Conservation (phyloP, 2,329 filamentous ascomycete genomes). For the Tetracladium maxilliforme region DNA sequence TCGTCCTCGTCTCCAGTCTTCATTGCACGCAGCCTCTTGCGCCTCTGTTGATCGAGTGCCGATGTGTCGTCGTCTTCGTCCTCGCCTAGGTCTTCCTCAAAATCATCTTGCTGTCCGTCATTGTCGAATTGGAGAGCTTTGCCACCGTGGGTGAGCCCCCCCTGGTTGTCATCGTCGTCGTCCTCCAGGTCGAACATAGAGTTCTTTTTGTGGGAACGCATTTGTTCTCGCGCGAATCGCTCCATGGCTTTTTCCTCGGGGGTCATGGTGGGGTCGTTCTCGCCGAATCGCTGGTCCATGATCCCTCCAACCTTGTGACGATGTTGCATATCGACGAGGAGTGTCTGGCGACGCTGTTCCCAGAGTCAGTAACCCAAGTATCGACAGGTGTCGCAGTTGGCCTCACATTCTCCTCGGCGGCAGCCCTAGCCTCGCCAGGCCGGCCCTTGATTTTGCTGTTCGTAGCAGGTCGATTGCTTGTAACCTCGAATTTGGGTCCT, state of each 20-base stretch:
- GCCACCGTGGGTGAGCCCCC: constrained; percentile 71
- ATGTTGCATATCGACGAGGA: constrained; percentile 79
- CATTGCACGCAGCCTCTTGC: constrained; percentile 40
- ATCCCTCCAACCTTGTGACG: constrained; percentile 88
- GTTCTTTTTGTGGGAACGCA: constrained; percentile 59
- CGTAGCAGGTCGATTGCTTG: constrained; percentile 44
- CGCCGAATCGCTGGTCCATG: constrained; percentile 84
- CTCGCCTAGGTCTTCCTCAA: constrained; percentile 60
- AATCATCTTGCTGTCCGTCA: constrained; percentile 49
- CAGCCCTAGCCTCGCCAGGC: constrained; percentile 71
- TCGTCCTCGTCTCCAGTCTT: constrained; percentile 32
- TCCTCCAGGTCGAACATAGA: constrained; percentile 87
- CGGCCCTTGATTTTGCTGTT: constrained; percentile 50
- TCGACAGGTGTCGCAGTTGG: constrained; percentile 2
- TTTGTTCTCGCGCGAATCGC: constrained; percentile 79
- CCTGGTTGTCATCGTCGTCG: constrained; percentile 50
- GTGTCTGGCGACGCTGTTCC: constrained; percentile 56
- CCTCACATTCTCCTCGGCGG: constrained; percentile 69
- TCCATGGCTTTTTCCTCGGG: constrained; percentile 86
- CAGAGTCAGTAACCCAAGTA: constrained; percentile 2
- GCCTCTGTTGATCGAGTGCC: constrained; percentile 34
- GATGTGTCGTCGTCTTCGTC: constrained; percentile 41
- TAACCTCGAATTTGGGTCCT: constrained; percentile 75
- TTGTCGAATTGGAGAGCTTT: constrained; percentile 53
- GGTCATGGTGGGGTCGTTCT: constrained; percentile 87